These are phyloP conservation scores for Aspergillus sp. DNA, from an alignment of 2,329 filamentous ascomycete genomes.

Conservation along the genomic window DNA sequence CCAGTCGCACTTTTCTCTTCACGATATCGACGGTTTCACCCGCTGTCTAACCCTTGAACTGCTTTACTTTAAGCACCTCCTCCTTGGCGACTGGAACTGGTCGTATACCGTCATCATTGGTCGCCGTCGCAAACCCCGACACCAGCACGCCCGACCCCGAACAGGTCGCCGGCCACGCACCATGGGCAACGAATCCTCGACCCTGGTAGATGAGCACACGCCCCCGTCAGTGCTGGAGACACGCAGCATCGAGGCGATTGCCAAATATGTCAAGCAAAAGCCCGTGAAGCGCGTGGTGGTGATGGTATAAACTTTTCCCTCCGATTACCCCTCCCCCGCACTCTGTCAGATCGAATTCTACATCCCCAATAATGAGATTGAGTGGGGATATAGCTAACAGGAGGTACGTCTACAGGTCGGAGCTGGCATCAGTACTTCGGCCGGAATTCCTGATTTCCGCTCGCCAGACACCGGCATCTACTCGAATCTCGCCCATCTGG, in stretches of 20 bases:
- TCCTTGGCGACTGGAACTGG: not conserved
- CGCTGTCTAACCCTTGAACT: not conserved
- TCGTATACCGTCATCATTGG: conserved; percentile 21
- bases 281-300: conserved; percentile 73
- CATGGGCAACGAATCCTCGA: conserved; percentile 87
- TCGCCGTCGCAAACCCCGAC: conserved; percentile 25
- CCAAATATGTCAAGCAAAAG: conserved; percentile 75
- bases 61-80: not conserved
- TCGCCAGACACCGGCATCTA: conserved; percentile 93
- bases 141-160: conserved; percentile 21
- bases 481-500: conserved; percentile 80
- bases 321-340: conserved; percentile 10
- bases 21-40: not conserved
- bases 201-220: conserved; percentile 63
- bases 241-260: conserved; percentile 72
- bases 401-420: conserved; percentile 59
- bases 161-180: conserved; percentile 23
- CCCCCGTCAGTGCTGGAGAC: conserved; percentile 66
- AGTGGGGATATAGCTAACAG: not conserved
- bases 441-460: conserved; percentile 84
- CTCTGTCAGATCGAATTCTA: not conserved
- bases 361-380: not conserved
- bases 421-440: conserved; percentile 68
- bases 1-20: not conserved
- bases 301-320: conserved; percentile 55